phyloP scores from a whole-genome alignment of 2,329 filamentous ascomycete genomes.

The Aspergillus sp. region DNA sequence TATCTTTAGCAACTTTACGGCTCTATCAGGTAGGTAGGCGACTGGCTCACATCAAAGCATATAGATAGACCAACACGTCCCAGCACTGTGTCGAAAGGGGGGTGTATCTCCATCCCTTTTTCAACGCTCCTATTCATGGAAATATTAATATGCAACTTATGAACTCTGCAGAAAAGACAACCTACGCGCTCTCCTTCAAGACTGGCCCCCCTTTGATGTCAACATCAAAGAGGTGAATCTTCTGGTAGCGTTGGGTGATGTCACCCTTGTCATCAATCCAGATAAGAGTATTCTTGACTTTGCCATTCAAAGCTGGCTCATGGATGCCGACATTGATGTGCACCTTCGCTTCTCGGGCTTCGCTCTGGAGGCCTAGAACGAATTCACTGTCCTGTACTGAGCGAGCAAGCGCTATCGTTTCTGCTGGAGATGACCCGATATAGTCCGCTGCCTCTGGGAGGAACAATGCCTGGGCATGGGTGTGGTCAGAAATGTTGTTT shows the following conservation, averaged over 20 bases:
- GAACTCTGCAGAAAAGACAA: not conserved
- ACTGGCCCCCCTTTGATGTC: slow-evolving; percentile 61
- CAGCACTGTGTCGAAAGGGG: slow-evolving; percentile 73
- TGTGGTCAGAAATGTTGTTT: not conserved
- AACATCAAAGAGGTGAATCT: slow-evolving; percentile 87
- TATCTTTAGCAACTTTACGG: not conserved
- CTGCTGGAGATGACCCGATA: slow-evolving; percentile 70
- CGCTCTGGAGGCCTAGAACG: slow-evolving; percentile 72
- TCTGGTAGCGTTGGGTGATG: slow-evolving; percentile 74
- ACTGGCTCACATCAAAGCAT: slow-evolving; percentile 73
- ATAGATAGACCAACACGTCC: slow-evolving; percentile 80
- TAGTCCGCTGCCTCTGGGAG: slow-evolving; percentile 93
- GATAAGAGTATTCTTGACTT: slow-evolving; percentile 67
- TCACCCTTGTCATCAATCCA: slow-evolving; percentile 68
- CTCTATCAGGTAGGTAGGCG: not conserved
- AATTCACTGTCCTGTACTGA: slow-evolving; percentile 71
- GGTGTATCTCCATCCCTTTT: slow-evolving; percentile 64
- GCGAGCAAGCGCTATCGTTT: slow-evolving; percentile 72
- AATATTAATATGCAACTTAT: not conserved
- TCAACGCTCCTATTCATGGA: slow-evolving; percentile 61
- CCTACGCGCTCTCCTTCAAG: slow-evolving; percentile 64
- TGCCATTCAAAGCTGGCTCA: slow-evolving; percentile 62
- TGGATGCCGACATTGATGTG: slow-evolving; percentile 88
- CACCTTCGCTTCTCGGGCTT: slow-evolving; percentile 66
- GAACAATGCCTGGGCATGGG: slow-evolving; percentile 70